Evolutionary conservation across 2,329 filamentous ascomycete genomes (phyloP).

Genomic region (Drechslerella coelobrocha): DNA sequence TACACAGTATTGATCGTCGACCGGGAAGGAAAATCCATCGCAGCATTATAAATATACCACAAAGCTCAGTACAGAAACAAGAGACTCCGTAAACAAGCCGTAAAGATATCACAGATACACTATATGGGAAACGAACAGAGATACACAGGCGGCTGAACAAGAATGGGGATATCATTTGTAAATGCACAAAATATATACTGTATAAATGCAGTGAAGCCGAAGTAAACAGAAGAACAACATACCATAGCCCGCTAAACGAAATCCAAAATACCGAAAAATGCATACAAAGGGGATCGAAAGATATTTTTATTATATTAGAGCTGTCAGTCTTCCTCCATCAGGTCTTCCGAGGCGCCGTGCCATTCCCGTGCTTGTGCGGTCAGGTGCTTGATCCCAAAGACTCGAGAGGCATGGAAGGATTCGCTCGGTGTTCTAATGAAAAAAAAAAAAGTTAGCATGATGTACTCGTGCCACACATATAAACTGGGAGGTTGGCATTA

Average conservation of each 20-base stretch:
- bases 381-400: slow-evolving; percentile 79
- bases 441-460: slow-evolving; percentile 11
- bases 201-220: slow-evolving; percentile 36
- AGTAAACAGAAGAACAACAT: slow-evolving; percentile 15
- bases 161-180: slow-evolving; percentile 45
- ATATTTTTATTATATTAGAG: slow-evolving; percentile 11
- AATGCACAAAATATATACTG: slow-evolving; percentile 41
- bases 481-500: slow-evolving; percentile 24
- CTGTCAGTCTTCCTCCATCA: slow-evolving; percentile 54
- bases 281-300: slow-evolving; percentile 38
- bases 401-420: slow-evolving; percentile 82
- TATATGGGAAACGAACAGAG: slow-evolving; percentile 26
- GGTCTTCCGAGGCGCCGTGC: slow-evolving; percentile 68
- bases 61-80: background rate
- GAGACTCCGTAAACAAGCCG: slow-evolving; percentile 17
- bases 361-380: slow-evolving; percentile 87
- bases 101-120: slow-evolving; percentile 35
- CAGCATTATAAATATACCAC: background rate
- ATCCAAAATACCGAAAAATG: slow-evolving; percentile 45
- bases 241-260: slow-evolving; percentile 52
- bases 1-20: background rate
- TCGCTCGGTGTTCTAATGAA: slow-evolving; percentile 73
- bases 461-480: background rate
- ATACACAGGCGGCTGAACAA: slow-evolving; percentile 31
- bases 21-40: background rate